Evolutionary conservation across 1,284 basidiomycete species (phyloP).

Genomic region (Cutaneotrichosporon daszewskae): DNA sequence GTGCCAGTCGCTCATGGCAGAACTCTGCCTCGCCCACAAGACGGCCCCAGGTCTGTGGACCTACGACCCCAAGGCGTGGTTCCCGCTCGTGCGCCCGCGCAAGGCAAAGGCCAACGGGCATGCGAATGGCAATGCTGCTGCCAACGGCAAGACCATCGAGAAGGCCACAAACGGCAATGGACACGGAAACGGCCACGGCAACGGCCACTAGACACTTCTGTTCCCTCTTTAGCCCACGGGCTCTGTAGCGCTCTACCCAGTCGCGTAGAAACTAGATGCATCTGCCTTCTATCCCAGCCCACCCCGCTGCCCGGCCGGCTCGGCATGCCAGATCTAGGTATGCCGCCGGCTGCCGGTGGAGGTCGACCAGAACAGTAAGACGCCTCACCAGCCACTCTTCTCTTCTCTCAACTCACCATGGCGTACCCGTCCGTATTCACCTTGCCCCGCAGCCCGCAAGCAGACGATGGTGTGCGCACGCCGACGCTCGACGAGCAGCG

Average conservation of each 20-base stretch:
- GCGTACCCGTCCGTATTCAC: constrained; percentile 31
- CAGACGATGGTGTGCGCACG: constrained; percentile 56
- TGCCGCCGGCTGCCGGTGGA: no score
- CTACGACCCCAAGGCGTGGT: constrained; percentile 20
- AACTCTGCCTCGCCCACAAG: constrained; percentile 32
- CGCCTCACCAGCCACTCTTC: no score
- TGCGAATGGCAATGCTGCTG: neutral
- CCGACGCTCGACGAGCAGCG: constrained; percentile 60
- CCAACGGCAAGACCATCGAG: neutral
- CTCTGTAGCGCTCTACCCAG: no score
- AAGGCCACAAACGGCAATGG: neutral
- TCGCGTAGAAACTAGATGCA: no score
- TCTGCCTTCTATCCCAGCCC: no score
- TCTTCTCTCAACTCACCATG: no score
- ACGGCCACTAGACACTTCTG: no score
- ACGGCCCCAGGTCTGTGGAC: constrained; percentile 23
- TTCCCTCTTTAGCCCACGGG: no score
- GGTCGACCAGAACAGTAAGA: neutral
- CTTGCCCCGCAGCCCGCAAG: constrained; percentile 21
- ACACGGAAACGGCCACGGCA: neutral
- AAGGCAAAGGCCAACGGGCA: neutral
- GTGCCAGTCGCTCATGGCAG: constrained; percentile 8
- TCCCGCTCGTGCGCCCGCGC: constrained; percentile 18
- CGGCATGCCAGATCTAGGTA: no score
- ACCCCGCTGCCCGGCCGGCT: no score